Conservation (phyloP, 352 stramenopile genomes). For the Globisporangium megalacanthum region DNA sequence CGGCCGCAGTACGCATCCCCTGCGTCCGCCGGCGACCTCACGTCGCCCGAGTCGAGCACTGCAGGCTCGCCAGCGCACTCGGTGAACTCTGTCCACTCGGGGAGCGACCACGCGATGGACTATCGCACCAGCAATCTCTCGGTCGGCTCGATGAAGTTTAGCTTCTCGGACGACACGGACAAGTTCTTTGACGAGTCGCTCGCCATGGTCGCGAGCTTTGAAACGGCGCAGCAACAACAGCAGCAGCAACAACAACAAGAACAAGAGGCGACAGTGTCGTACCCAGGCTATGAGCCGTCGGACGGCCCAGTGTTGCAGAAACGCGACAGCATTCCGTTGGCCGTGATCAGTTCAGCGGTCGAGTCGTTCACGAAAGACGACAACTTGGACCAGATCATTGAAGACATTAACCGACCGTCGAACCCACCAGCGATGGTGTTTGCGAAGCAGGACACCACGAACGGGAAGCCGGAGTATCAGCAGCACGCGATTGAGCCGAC, state of each 20-base stretch:
- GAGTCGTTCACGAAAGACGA: slow-evolving; percentile 73
- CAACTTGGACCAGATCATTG: slow-evolving; percentile 75
- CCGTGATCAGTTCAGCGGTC: slow-evolving; percentile 51
- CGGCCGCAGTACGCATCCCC: slow-evolving; percentile 14
- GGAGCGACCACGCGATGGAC: slow-evolving; percentile 24
- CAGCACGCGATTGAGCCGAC: slow-evolving; percentile 24
- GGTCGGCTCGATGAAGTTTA: slow-evolving; percentile 66
- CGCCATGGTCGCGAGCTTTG: slow-evolving; percentile 26
- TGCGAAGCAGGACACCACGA: slow-evolving; percentile 33
- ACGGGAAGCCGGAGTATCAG: slow-evolving; percentile 16
- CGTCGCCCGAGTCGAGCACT: slow-evolving; percentile 14
- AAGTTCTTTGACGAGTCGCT: slow-evolving; percentile 61
- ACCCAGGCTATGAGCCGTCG: slow-evolving; percentile 13
- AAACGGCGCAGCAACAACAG: slow-evolving; percentile 7
- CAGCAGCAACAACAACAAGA: slow-evolving; percentile 16
- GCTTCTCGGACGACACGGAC: slow-evolving; percentile 60
- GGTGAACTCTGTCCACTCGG: slow-evolving; percentile 9
- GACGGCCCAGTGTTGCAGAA: slow-evolving; percentile 18
- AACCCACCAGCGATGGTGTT: slow-evolving; percentile 23
- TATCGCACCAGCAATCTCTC: slow-evolving; percentile 60
- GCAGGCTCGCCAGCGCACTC: slow-evolving; percentile 18
- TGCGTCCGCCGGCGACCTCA: slow-evolving; percentile 10
- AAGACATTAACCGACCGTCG: slow-evolving; percentile 59
- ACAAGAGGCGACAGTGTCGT: slow-evolving; percentile 13
- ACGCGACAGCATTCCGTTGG: slow-evolving; percentile 64